phyloP scores from a whole-genome alignment of 2,329 filamentous ascomycete genomes.

The Aspergillus proliferans region DNA sequence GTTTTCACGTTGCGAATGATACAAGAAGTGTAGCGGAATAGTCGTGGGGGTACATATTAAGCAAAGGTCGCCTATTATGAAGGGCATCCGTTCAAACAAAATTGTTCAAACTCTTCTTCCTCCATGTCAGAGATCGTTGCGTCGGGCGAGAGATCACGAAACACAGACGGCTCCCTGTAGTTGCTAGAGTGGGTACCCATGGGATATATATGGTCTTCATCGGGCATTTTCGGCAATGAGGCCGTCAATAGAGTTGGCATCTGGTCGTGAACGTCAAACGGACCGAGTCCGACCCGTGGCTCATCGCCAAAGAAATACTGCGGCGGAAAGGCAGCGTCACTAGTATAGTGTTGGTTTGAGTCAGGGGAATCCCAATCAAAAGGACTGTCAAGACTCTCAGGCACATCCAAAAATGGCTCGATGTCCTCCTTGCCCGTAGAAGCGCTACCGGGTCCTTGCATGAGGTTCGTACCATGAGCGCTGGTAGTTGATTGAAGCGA shows the following conservation, averaged over 20 bases:
- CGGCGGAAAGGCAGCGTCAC: constrained; percentile 16
- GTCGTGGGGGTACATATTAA: neutral
- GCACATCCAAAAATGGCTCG: constrained; percentile 25
- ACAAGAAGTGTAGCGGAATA: neutral
- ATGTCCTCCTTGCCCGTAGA: constrained; percentile 32
- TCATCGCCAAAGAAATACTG: constrained; percentile 22
- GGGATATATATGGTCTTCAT: constrained; percentile 19
- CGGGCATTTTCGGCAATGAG: constrained; percentile 16
- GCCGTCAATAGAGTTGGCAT: constrained; percentile 29
- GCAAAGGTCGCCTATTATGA: constrained; percentile 10
- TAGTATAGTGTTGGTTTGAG: constrained; percentile 9
- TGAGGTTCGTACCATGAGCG: constrained; percentile 7
- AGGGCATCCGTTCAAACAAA: constrained; percentile 26
- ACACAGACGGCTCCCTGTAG: constrained; percentile 11
- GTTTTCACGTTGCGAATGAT: neutral
- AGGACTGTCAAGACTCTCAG: constrained; percentile 19
- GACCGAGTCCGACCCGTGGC: constrained; percentile 15
- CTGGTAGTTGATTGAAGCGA: constrained; percentile 11
- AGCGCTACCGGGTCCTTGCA: constrained; percentile 7
- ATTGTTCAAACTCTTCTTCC: constrained; percentile 25
- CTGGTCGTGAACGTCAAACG: constrained; percentile 23
- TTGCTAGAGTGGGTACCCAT: constrained; percentile 6
- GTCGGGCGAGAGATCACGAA: constrained; percentile 24
- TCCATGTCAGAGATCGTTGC: constrained; percentile 31
- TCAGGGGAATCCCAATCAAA: constrained; percentile 22